Percentiles rank a stretch among this genome's conserved stretches.
phyloP scores from a whole-genome alignment of 78 protist genomes.

The Monosiga brevicollis region DNA sequence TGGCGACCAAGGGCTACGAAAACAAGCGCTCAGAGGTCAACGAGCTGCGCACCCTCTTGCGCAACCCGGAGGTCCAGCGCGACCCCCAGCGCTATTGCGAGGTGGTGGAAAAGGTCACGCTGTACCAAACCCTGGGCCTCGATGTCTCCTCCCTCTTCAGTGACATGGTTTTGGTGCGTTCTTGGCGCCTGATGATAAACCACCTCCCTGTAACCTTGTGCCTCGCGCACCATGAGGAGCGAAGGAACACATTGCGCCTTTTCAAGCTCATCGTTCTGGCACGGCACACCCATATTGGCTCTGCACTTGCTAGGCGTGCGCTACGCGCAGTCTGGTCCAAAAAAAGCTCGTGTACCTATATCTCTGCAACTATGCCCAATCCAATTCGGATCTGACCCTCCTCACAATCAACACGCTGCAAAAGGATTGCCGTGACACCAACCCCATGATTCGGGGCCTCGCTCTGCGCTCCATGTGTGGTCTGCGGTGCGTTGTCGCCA shows the following conservation, averaged over 20 bases:
- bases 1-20: too few relatives aligned
- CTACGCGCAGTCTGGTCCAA: conserved; percentile 56
- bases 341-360: conserved; percentile 79
- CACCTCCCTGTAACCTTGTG: too few relatives aligned
- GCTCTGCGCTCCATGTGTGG: conserved; percentile 77
- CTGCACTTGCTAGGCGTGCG: conserved; percentile 11
- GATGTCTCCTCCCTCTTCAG: conserved; percentile 80
- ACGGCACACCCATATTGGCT: too few relatives aligned
- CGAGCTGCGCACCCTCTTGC: too few relatives aligned
- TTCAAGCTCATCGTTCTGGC: too few relatives aligned
- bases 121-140: conserved; percentile 85
- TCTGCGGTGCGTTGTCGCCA: conserved; percentile 15
- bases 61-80: not conserved
- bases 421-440: conserved; percentile 69
- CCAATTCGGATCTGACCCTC: conserved; percentile 61
- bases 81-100: conserved; percentile 31
- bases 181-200: too few relatives aligned
- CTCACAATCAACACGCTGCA: conserved; percentile 80
- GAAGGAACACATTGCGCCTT: too few relatives aligned
- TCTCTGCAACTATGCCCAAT: conserved; percentile 54
- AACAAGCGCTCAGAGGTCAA: too few relatives aligned
- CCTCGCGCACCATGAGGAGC: too few relatives aligned
- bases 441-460: conserved; percentile 90
- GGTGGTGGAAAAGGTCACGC: conserved; percentile 60
- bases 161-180: conserved; percentile 73